Conservation (phyloP, 2,329 filamentous ascomycete species). For the Pestalotiopsis sp. region DNA sequence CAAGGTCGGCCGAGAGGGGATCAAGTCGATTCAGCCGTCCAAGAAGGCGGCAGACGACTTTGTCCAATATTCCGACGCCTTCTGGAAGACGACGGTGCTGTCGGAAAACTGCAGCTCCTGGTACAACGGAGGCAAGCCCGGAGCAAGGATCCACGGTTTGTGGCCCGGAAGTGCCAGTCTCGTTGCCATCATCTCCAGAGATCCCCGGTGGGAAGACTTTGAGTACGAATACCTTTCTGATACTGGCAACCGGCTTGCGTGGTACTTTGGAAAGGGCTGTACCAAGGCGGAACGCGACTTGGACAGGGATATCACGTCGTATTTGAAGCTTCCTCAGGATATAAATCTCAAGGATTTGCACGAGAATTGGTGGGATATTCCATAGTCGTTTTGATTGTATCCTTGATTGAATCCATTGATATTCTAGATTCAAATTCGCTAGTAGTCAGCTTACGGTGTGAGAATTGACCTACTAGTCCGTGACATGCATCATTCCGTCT, state of each 20-base stretch:
- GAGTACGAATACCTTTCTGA: slow-evolving; percentile 48
- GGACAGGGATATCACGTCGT: slow-evolving; percentile 63
- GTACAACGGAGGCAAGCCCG: slow-evolving; percentile 69
- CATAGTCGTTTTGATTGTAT: not conserved
- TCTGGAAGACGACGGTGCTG: slow-evolving; percentile 57
- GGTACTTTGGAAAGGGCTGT: slow-evolving; percentile 69
- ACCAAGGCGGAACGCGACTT: slow-evolving; percentile 60
- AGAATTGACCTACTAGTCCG: no score
- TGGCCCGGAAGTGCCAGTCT: slow-evolving; percentile 72
- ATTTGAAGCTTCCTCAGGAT: slow-evolving; percentile 58
- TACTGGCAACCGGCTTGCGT: slow-evolving; percentile 57
- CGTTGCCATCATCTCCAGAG: slow-evolving; percentile 56
- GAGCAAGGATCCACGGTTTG: slow-evolving; percentile 65
- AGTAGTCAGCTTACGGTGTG: no score
- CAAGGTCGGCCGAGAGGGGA: slow-evolving; percentile 67
- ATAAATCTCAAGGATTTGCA: slow-evolving; percentile 65
- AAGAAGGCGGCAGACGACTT: slow-evolving; percentile 66
- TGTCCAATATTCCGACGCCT: slow-evolving; percentile 58
- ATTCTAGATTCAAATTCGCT: not conserved
- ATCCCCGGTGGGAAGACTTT: slow-evolving; percentile 61
- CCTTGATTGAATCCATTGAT: no score
- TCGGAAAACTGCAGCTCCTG: slow-evolving; percentile 69
- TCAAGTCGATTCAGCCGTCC: slow-evolving; percentile 61
- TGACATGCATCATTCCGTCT: no score
- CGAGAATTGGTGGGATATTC: slow-evolving; percentile 67